Percentiles rank a stretch among this genome's conserved stretches.
Evolutionary conservation across 2,329 filamentous ascomycete genomes (phyloP).

Genomic region (Cordyceps fumosorosea): DNA sequence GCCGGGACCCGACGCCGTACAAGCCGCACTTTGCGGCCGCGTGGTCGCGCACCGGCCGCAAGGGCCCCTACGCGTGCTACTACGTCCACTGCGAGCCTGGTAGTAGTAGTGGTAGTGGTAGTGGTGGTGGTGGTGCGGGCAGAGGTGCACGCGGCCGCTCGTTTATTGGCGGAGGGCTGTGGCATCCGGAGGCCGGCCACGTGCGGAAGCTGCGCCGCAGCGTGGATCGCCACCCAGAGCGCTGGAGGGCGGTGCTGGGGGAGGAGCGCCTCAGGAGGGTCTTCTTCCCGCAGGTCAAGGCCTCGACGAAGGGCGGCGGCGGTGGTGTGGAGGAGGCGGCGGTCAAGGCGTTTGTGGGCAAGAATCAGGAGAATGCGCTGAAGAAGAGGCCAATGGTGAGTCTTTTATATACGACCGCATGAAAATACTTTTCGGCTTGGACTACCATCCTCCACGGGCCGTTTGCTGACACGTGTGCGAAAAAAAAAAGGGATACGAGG

Average conservation of each 20-base stretch:
- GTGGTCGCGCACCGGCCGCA: conserved; percentile 80
- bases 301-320: too few species aligned
- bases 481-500: conserved; percentile 57
- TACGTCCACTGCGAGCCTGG: conserved; percentile 77
- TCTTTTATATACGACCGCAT: too few species aligned
- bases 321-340: conserved; percentile 41
- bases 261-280: conserved; percentile 53
- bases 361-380: conserved; percentile 67
- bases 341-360: conserved; percentile 61
- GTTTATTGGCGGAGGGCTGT: conserved; percentile 76
- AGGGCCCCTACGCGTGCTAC: conserved; percentile 82
- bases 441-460: too few species aligned
- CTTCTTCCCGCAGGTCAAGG: conserved; percentile 49
- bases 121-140: not conserved
- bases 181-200: conserved; percentile 65
- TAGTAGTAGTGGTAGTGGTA: conserved; percentile 13
- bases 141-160: not conserved
- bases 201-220: conserved; percentile 62
- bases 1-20: conserved; percentile 78
- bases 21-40: conserved; percentile 84
- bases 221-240: conserved; percentile 66
- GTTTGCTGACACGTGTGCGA: not conserved
- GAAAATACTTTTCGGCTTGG: too few species aligned
- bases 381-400: conserved; percentile 79
- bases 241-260: conserved; percentile 62